Base-by-base conservation (phyloP, 495 filamentous ascomycete species). In the Aspergillus biplanus region DNA sequence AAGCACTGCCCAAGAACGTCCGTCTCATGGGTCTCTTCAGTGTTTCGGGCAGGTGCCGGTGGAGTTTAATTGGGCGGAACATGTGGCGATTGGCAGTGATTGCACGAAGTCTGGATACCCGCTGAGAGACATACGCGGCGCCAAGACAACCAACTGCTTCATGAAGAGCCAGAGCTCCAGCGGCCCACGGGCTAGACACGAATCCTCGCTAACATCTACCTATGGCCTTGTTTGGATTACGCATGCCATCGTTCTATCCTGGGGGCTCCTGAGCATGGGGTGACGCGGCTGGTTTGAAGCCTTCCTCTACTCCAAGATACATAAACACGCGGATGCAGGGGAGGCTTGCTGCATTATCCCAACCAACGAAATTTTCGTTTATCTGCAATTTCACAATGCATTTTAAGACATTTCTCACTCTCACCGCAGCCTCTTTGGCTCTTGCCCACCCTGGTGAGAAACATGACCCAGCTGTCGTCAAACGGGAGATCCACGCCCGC, bases 381-480 rank as follows among this genome's bases (percentile, higher is more conserved):
- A 54, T 33, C 6, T 16, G 2, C 31, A 15, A 42, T 33, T 31
- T 37, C 32, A 49, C 12, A 6, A 59, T 69, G 67, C 67, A 65
- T 47, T 67, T 77, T 47, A 67, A 63, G 44, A 74, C 69, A 55
- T 39, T 73, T 35, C 58, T 77, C 16, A 54, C 69, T 11, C 65
- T 75, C 12, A 71, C 67, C 2, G 71, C 70, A 5, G 73, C 70
- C 27, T 64, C 71, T 11, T 61, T 73, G 15, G 65, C 61, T 16
- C 44, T 75, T 39, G 73, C 75, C 52, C 75, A 77, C 64, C 75
- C 73, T 0, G 75, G 75, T 31, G 75, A 77, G 62, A 74, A 77
- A 63, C 75, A 77, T 16, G 71, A 77, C 33, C 67, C 69, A 6
- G 66, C 72, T 53, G 67, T 66, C 21, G 31, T 75, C 35, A 73